phyloP scores from a whole-genome alignment of 345 rosid species.

The Melaleuca quinquenervia region DNA sequence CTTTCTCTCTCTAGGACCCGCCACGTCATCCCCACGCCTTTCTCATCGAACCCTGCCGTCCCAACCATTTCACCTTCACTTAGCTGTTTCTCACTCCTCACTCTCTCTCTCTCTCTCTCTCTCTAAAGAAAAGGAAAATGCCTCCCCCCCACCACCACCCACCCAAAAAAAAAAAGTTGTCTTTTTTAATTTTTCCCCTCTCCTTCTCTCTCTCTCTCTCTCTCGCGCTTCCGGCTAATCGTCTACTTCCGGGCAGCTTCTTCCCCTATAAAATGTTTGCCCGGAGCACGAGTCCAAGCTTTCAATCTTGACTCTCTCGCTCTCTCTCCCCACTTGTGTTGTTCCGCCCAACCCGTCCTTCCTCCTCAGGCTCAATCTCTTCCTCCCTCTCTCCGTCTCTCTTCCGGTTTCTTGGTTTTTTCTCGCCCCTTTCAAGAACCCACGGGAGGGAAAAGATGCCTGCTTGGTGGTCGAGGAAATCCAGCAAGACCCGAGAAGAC shows the following conservation, averaged over 20 bases:
- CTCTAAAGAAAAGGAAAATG: background rate
- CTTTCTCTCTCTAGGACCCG: too few relatives aligned
- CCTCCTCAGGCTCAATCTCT: background rate
- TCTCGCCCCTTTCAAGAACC: background rate
- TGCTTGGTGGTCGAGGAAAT: slow-evolving; percentile 70
- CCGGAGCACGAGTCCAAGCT: background rate
- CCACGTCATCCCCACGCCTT: background rate
- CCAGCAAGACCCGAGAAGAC: slow-evolving; percentile 47
- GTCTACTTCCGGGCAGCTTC: slow-evolving; percentile 2
- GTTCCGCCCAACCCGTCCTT: too few relatives aligned
- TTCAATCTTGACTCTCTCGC: background rate
- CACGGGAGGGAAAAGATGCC: slow-evolving; percentile 29
- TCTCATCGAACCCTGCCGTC: background rate
- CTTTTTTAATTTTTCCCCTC: background rate
- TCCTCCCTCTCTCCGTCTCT: background rate
- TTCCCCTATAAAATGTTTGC: background rate
- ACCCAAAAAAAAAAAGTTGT: background rate
- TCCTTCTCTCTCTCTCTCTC: background rate
- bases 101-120: background rate
- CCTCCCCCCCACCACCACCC: background rate
- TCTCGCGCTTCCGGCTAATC: background rate
- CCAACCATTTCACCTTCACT: background rate
- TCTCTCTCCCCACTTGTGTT: background rate
- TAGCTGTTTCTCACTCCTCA: slow-evolving; percentile 4
- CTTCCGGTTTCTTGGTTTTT: background rate